These are phyloP conservation scores for Aspergillus carbonarius DNA, from an alignment of 2,329 filamentous ascomycete species.

Conservation along the genomic window DNA sequence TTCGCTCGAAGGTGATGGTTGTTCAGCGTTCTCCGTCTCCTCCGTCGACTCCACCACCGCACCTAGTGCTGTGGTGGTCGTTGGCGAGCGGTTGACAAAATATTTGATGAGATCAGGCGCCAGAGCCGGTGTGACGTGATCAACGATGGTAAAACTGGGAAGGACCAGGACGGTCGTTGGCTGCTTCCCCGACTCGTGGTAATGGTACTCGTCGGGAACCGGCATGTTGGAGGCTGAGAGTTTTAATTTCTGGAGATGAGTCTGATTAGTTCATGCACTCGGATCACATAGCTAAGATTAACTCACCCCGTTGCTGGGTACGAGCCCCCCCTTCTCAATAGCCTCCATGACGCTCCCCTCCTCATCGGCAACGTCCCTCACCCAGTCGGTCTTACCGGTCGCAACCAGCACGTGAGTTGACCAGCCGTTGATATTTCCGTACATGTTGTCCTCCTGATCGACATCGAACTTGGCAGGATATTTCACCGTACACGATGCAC, in stretches of 20 bases:
- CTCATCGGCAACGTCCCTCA: conserved; percentile 83
- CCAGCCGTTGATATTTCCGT: conserved; percentile 83
- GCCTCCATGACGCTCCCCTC: conserved; percentile 81
- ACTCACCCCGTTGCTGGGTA: conserved; percentile 45
- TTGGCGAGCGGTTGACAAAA: conserved; percentile 67
- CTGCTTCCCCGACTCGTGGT: conserved; percentile 55
- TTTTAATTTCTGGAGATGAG: conserved; percentile 67
- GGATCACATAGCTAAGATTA: not conserved
- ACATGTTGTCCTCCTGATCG: conserved; percentile 74
- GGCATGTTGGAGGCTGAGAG: conserved; percentile 91
- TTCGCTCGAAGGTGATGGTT: conserved; percentile 10
- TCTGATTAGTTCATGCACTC: conserved; percentile 8
- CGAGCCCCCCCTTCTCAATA: conserved; percentile 51
- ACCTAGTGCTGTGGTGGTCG: conserved; percentile 69
- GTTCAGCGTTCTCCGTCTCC: conserved; percentile 24
- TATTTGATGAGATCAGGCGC: conserved; percentile 69
- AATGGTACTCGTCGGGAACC: conserved; percentile 64
- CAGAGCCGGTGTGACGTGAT: conserved; percentile 75
- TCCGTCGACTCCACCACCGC: conserved; percentile 36
- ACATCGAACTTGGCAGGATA: conserved; percentile 74
- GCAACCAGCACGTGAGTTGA: conserved; percentile 86
- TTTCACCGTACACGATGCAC: conserved; percentile 72
- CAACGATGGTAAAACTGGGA: conserved; percentile 77
- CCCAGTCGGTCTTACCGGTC: conserved; percentile 96
- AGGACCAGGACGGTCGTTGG: conserved; percentile 81